Conservation (phyloP, 2,329 filamentous ascomycete genomes). For the Calonectria leucothoes region DNA sequence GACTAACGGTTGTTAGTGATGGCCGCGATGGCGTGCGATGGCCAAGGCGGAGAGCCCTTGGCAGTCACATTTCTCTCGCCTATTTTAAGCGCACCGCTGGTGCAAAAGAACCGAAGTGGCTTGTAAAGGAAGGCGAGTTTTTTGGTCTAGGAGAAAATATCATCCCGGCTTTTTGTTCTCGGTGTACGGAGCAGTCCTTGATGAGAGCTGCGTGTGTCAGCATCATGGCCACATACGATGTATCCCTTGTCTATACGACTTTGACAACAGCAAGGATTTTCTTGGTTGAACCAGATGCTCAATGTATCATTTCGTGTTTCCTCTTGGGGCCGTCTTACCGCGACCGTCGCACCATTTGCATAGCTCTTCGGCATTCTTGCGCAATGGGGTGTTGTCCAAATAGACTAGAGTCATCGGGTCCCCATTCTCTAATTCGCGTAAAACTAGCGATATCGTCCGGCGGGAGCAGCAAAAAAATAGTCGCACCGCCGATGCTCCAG, state of each 20-base stretch:
- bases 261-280: background rate
- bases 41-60: conserved; percentile 6
- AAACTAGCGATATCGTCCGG: background rate
- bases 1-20: conserved; percentile 22
- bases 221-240: background rate
- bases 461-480: background rate
- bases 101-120: conserved; percentile 1
- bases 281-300: too few species aligned
- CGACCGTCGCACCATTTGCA: background rate
- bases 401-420: background rate
- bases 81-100: conserved; percentile 4
- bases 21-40: conserved; percentile 24
- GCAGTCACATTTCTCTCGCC: background rate
- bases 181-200: background rate
- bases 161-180: background rate
- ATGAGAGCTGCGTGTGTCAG: background rate
- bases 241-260: background rate
- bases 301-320: background rate
- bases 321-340: background rate
- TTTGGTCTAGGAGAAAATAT: background rate
- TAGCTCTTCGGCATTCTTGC: background rate
- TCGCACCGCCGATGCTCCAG: background rate
- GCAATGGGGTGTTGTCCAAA: background rate
- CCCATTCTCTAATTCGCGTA: background rate
- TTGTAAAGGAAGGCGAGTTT: conserved; percentile 13